Evolutionary conservation across 116 monocot species (phyloP).

Genomic region (Phalaenopsis hybrid): DNA sequence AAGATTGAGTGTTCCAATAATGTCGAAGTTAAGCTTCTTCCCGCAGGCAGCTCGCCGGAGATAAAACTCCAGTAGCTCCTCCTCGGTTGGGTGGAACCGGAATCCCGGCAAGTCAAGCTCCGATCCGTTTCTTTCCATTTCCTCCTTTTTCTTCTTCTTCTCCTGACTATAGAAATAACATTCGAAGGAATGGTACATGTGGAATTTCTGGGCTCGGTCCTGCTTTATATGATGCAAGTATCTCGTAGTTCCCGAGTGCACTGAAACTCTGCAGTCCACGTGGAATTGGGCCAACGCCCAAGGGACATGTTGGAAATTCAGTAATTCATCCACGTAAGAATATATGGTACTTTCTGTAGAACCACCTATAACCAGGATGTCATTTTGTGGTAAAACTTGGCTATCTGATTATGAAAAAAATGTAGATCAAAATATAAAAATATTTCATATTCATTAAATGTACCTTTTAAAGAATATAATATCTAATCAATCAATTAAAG

Average conservation of each 20-base stretch:
- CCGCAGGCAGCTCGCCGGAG: conserved; percentile 11
- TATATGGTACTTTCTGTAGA: no score
- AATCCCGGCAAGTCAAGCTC: conserved; percentile 23
- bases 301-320: no score
- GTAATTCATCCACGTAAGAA: no score
- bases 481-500: no score
- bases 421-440: no score
- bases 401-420: no score
- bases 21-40: conserved; percentile 12
- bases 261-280: neutral
- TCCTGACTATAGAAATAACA: no score
- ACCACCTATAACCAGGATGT: no score
- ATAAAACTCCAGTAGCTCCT: conserved; percentile 28
- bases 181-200: neutral
- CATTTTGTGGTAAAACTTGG: no score
- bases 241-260: neutral
- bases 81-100: conserved; percentile 27
- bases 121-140: conserved; percentile 4
- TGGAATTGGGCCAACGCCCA: no score
- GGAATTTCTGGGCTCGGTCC: neutral
- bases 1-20: conserved; percentile 21
- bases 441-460: no score
- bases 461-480: no score
- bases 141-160: neutral
- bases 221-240: neutral